Evolutionary conservation across 1,284 basidiomycete genomes (phyloP), one percentile per base, ranked within the genome.

Genomic region (Mycosarcoma maydis): DNA sequence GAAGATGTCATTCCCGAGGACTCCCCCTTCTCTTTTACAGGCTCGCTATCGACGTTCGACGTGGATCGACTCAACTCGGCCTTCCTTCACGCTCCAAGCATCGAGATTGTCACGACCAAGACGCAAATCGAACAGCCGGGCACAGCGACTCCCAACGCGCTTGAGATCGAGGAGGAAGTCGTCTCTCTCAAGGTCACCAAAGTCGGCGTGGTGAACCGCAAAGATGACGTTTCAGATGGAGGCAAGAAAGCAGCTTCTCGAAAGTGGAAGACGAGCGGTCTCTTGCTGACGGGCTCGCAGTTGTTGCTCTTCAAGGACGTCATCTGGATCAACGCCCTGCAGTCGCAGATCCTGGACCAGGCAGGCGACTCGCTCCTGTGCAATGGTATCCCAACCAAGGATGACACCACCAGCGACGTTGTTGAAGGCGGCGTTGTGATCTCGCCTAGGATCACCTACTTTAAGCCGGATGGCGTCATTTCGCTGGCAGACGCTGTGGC

Each of bases 281-380:
- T 94, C 9, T 85, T 96, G 48, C 85, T 99, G 49, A 94, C 94
- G 4, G 90, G 89, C 27, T 92, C 92, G 8, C 94, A 97, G 78
- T 85, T 98, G 9, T 86, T 98, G 40, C 90, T 98, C 80, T 94
- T 94, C 84, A 92, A 92, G 64, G 94, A 98, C 82, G 83, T 88
- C 1, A 83, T 87, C 8, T 90, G 88, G 88, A 88, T 88, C 6
- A 60, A 57, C 17, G 77, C 77, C 11, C 81, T 93, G 22, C 84
- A 87, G 48, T 85, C 87, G 39, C 86, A 88, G 77, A 83, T 85
- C 19, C 82, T 84, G 17, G 76, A 74, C 49, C 80, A 58, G 64
- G 62, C 68, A 4, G 70, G 70, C 8, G 56, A 69, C 20, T 62
- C 62, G 34, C 64, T 67, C 22, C 29, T 73, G 19, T 66, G 50